Evolutionary conservation across 768 basidiomycete genomes (phyloP).

Genomic region (Trametes cingulata): DNA sequence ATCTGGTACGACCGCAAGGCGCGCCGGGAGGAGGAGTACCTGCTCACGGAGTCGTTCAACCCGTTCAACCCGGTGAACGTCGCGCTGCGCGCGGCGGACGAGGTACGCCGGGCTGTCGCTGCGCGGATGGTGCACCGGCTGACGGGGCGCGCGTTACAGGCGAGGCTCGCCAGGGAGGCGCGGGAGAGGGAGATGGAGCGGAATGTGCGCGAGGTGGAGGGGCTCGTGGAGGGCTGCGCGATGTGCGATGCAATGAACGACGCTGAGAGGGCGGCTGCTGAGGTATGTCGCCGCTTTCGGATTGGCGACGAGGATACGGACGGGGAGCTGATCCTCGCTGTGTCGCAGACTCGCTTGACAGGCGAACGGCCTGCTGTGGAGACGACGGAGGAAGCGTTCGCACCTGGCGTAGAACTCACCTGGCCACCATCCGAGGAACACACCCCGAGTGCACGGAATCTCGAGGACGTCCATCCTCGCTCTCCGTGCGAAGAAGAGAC

Average conservation of each 20-base stretch:
- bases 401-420: no score
- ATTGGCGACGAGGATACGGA: no score
- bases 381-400: no score
- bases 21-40: neutral
- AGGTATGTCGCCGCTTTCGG: neutral
- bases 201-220: neutral
- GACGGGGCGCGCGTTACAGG: neutral
- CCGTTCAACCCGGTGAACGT: neutral
- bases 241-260: conserved; percentile 4
- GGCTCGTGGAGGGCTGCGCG: neutral
- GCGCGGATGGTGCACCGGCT: neutral
- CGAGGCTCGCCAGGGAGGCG: neutral
- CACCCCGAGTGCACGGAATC: no score
- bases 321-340: no score
- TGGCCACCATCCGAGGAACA: no score
- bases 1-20: neutral
- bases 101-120: neutral
- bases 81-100: neutral
- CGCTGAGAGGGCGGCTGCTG: neutral
- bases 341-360: no score
- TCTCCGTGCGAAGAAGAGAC: no score
- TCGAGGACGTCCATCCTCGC: no score
- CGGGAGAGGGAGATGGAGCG: neutral
- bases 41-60: neutral
- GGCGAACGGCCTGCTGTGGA: no score